These are phyloP conservation scores for Pyrenula massariospora DNA, from an alignment of 495 filamentous ascomycete species.

Conservation along the genomic window DNA sequence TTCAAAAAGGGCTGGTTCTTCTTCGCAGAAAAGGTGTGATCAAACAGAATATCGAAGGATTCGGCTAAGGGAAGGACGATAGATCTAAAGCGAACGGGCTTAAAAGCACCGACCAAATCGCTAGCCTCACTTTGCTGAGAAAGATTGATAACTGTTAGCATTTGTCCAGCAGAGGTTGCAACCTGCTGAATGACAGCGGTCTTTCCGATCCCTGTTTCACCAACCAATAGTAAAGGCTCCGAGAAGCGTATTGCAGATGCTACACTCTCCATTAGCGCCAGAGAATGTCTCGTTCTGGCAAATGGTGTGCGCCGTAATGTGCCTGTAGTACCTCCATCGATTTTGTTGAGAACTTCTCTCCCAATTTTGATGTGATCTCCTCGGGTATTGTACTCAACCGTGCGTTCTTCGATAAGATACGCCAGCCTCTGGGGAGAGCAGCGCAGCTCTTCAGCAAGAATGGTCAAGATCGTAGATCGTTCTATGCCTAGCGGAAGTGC, in stretches of 20 bases:
- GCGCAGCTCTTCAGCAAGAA: conserved; percentile 74
- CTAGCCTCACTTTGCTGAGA: conserved; percentile 95
- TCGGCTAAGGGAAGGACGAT: conserved; percentile 85
- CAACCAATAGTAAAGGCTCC: conserved; percentile 86
- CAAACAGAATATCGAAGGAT: conserved; percentile 82
- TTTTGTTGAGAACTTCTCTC: conserved; percentile 41
- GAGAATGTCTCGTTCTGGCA: conserved; percentile 30
- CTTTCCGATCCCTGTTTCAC: conserved; percentile 97
- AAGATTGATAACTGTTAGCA: conserved; percentile 81
- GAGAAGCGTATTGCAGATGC: conserved; percentile 67
- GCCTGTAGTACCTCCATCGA: conserved; percentile 1
- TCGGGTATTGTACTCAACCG: conserved; percentile 49
- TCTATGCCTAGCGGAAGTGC: conserved; percentile 55
- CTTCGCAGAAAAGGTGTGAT: conserved; percentile 68
- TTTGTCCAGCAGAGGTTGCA: conserved; percentile 66
- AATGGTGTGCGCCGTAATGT: conserved; percentile 26
- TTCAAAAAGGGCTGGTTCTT: conserved; percentile 82
- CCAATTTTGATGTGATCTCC: conserved; percentile 52
- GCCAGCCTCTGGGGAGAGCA: conserved; percentile 67
- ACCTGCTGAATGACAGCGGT: conserved; percentile 91
- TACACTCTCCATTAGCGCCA: conserved; percentile 64
- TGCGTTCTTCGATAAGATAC: conserved; percentile 55
- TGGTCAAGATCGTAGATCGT: conserved; percentile 46
- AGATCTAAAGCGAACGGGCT: conserved; percentile 81
- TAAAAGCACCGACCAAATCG: conserved; percentile 90